Conservation (phyloP, 495 filamentous ascomycete species). For the Neurospora sp. region DNA sequence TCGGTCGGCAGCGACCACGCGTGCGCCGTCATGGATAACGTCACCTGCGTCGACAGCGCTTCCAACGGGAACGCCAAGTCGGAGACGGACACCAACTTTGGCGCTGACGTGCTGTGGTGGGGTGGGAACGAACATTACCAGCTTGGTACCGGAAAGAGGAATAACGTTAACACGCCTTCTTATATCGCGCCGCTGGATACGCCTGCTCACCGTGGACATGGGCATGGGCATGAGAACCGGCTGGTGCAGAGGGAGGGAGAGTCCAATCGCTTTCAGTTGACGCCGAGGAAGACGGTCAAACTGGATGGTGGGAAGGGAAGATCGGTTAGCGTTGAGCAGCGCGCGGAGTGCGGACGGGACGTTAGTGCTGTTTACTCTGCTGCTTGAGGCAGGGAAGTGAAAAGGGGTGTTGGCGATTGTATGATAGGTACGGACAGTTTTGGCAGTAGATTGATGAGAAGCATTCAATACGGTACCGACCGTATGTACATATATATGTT, state of each 20-base stretch:
- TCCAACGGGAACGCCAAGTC: slow-evolving; percentile 35
- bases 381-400: slow-evolving; percentile 13
- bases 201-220: neutral
- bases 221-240: slow-evolving; percentile 26
- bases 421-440: neutral
- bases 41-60: slow-evolving; percentile 44
- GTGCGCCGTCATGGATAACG: slow-evolving; percentile 71
- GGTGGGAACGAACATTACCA: slow-evolving; percentile 91
- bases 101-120: slow-evolving; percentile 83
- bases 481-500: neutral
- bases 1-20: slow-evolving; percentile 62
- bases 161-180: slow-evolving; percentile 58
- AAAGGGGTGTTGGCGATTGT: neutral
- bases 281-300: slow-evolving; percentile 60
- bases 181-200: slow-evolving; percentile 72
- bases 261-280: slow-evolving; percentile 71
- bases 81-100: slow-evolving; percentile 64
- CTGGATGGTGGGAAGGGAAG: slow-evolving; percentile 55
- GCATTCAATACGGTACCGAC: neutral
- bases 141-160: slow-evolving; percentile 81
- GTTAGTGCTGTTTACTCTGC: slow-evolving; percentile 72
- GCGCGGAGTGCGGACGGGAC: slow-evolving; percentile 74
- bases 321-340: slow-evolving; percentile 70
- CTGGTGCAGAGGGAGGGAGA: slow-evolving; percentile 47
- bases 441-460: neutral